These are phyloP conservation scores for Penicillium brasilianum DNA, from an alignment of 2,329 filamentous ascomycete genomes.

Conservation along the genomic window DNA sequence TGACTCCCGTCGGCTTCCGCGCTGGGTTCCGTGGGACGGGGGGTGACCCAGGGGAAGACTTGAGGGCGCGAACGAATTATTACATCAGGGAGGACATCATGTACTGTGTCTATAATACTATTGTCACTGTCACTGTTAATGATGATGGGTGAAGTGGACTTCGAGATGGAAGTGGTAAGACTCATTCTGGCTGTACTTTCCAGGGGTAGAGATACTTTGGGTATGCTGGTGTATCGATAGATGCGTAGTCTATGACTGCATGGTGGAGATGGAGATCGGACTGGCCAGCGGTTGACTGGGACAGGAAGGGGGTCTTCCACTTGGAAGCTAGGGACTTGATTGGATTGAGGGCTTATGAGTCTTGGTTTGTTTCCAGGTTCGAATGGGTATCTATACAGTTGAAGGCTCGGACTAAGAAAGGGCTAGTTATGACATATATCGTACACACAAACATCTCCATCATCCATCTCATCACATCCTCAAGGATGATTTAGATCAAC, in stretches of 20 bases:
- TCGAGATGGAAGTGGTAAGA: background rate
- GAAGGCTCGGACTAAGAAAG: background rate
- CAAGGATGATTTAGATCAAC: background rate
- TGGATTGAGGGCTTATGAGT: background rate
- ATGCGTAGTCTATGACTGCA: slow-evolving; percentile 5
- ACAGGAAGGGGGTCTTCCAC: too few relatives aligned
- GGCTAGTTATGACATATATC: slow-evolving; percentile 9
- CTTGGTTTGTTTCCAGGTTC: background rate
- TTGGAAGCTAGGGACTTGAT: background rate
- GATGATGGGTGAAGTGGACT: background rate
- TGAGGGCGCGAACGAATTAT: background rate
- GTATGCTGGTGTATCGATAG: background rate
- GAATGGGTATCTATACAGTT: slow-evolving; percentile 19
- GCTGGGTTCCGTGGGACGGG: background rate
- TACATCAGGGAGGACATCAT: background rate
- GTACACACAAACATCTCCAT: background rate
- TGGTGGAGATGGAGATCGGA: background rate
- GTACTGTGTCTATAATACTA: background rate
- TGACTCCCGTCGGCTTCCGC: slow-evolving; percentile 18
- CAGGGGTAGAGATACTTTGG: background rate
- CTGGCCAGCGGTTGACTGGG: background rate
- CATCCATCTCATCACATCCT: background rate
- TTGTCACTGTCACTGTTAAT: background rate
- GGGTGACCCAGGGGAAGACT: background rate
- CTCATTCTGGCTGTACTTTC: background rate